Conservation (phyloP, 192 early-diverging fungal species). For the Entomortierella chlamydospora region DNA sequence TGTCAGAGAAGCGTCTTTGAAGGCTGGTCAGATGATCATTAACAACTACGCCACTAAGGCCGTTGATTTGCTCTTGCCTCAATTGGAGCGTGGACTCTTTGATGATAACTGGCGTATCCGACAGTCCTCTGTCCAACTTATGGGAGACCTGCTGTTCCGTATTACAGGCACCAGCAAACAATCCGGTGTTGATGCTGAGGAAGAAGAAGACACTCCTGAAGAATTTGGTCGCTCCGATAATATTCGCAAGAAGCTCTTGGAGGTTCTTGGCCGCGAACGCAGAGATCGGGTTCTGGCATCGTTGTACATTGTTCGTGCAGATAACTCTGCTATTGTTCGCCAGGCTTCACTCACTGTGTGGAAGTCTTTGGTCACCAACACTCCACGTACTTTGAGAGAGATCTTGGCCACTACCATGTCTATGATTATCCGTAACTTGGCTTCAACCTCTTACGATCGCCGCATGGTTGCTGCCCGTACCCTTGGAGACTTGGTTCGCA, state of each 20-base stretch:
- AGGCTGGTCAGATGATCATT: slow-evolving; percentile 94
- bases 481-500: slow-evolving; percentile 92
- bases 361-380: slow-evolving; percentile 96
- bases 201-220: slow-evolving; percentile 70
- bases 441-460: slow-evolving; percentile 79
- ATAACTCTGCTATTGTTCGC: slow-evolving; percentile 84
- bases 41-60: slow-evolving; percentile 89
- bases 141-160: slow-evolving; percentile 94
- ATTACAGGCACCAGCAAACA: slow-evolving; percentile 85
- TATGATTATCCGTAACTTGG: slow-evolving; percentile 86
- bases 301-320: slow-evolving; percentile 92
- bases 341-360: slow-evolving; percentile 92
- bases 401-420: slow-evolving; percentile 93
- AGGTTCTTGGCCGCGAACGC: slow-evolving; percentile 88
- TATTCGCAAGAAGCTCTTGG: slow-evolving; percentile 75
- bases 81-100: slow-evolving; percentile 89
- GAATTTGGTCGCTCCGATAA: slow-evolving; percentile 67
- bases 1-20: slow-evolving; percentile 92
- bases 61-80: slow-evolving; percentile 90
- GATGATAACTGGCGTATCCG: slow-evolving; percentile 97
- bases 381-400: slow-evolving; percentile 96
- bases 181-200: slow-evolving; percentile 62
- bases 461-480: slow-evolving; percentile 91
- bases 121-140: slow-evolving; percentile 91
- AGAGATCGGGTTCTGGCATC: slow-evolving; percentile 88